A percentile compares a stretch with the other conserved stretches of the same genome.
phyloP scores from a whole-genome alignment of 345 rosid genomes.

The Salix brachista region DNA sequence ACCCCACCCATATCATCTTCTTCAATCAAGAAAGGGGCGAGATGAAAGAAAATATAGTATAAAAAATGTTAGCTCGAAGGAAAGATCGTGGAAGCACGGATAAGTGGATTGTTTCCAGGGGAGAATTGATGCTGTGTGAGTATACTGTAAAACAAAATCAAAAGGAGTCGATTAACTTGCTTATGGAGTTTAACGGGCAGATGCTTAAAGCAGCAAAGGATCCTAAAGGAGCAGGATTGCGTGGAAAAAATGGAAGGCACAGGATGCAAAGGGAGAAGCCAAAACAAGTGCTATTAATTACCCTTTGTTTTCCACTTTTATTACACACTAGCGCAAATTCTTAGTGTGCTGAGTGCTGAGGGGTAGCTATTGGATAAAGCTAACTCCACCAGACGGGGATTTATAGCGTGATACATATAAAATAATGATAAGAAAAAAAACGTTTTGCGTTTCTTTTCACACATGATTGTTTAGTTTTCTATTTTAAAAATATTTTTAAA shows the following conservation, averaged over 20 bases:
- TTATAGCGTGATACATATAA: not conserved
- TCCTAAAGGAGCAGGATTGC: not conserved
- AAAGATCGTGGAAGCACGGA: not conserved
- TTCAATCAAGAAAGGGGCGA: not conserved
- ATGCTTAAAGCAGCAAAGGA: not conserved
- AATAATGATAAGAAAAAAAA: too few relatives aligned
- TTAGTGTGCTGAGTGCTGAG: too few relatives aligned
- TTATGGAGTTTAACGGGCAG: not conserved
- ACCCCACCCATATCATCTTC: conserved; percentile 16
- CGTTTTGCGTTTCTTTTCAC: too few relatives aligned
- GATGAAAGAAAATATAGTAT: not conserved
- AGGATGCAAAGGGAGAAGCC: not conserved
- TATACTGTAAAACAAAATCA: not conserved
- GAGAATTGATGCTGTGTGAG: not conserved
- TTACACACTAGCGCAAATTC: too few relatives aligned
- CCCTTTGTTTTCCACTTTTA: not conserved
- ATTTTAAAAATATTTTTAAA: too few relatives aligned
- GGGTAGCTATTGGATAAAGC: too few relatives aligned
- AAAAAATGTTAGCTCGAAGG: not conserved
- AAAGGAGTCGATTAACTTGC: not conserved
- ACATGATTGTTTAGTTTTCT: too few relatives aligned
- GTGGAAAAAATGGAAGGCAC: not conserved
- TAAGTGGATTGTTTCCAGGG: not conserved
- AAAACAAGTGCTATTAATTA: not conserved
- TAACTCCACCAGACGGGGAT: too few relatives aligned